These are phyloP conservation scores for Tuber borchii DNA, from an alignment of 495 filamentous ascomycete species.

Conservation along the genomic window DNA sequence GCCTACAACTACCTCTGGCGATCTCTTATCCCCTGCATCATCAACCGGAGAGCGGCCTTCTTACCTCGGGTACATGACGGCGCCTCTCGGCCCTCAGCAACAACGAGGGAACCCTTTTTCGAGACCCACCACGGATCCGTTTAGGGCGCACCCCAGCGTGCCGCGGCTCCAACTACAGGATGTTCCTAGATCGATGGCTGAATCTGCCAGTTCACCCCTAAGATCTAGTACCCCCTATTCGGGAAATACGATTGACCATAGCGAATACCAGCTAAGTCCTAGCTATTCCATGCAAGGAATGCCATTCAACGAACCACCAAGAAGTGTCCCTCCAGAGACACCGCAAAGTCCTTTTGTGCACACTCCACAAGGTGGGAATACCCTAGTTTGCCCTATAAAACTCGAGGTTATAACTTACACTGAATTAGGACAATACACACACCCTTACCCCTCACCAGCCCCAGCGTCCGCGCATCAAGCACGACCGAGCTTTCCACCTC, in stretches of 20 bases:
- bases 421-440: constrained; percentile 31
- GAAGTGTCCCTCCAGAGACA: constrained; percentile 41
- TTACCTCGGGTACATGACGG: constrained; percentile 40
- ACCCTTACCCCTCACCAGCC: constrained; percentile 41
- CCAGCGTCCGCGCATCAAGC: constrained; percentile 36
- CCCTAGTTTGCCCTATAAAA: constrained; percentile 6
- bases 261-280: constrained; percentile 44
- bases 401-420: constrained; percentile 25
- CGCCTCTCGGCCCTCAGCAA: constrained; percentile 33
- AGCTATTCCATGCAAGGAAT: constrained; percentile 39
- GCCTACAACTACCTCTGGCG: constrained; percentile 41
- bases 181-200: constrained; percentile 54
- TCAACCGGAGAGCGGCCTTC: constrained; percentile 45
- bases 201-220: constrained; percentile 55
- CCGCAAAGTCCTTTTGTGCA: constrained; percentile 41
- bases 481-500: constrained; percentile 35
- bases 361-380: constrained; percentile 38
- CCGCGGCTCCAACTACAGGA: constrained; percentile 58
- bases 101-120: constrained; percentile 44
- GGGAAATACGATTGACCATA: constrained; percentile 54
- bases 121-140: constrained; percentile 53
- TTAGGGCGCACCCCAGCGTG: constrained; percentile 50
- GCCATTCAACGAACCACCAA: constrained; percentile 39
- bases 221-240: constrained; percentile 59
- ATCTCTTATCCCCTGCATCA: constrained; percentile 42